phyloP scores from a whole-genome alignment of 345 rosid genomes.

The Raphanus raphanistrum region DNA sequence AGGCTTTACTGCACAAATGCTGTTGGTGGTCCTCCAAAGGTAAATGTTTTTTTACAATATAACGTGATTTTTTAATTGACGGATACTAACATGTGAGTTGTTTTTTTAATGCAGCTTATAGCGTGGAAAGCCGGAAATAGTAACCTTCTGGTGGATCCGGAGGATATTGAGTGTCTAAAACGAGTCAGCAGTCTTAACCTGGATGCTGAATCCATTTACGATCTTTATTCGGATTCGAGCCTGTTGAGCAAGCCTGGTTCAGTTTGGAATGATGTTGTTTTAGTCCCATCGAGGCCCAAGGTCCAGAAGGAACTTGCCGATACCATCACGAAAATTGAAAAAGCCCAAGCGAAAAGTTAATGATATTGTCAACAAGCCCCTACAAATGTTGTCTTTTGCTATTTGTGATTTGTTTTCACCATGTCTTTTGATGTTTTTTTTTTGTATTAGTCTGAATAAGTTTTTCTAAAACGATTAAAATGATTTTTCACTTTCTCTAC shows the following conservation, averaged over 20 bases:
- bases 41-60: conserved; percentile 20
- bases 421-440: not conserved
- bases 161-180: conserved; percentile 51
- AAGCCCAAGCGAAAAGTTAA: conserved; percentile 9
- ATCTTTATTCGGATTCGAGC: conserved; percentile 56
- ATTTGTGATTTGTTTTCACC: too few species aligned
- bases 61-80: too few species aligned
- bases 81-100: not conserved
- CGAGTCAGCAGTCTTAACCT: conserved; percentile 48
- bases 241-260: conserved; percentile 51
- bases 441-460: not conserved
- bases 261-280: conserved; percentile 58
- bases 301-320: conserved; percentile 47
- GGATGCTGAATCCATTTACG: conserved; percentile 61
- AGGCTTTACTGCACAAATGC: conserved; percentile 82
- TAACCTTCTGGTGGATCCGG: conserved; percentile 67
- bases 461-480: not conserved
- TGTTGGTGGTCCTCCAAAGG: conserved; percentile 71
- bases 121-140: conserved; percentile 77
- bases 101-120: conserved; percentile 51
- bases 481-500: not conserved
- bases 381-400: not conserved
- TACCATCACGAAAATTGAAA: conserved; percentile 50
- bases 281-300: conserved; percentile 49
- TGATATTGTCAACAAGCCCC: conserved; percentile 21